phyloP scores from a whole-genome alignment of 805 yeast species.

The Saccharomycopsis malanga region DNA sequence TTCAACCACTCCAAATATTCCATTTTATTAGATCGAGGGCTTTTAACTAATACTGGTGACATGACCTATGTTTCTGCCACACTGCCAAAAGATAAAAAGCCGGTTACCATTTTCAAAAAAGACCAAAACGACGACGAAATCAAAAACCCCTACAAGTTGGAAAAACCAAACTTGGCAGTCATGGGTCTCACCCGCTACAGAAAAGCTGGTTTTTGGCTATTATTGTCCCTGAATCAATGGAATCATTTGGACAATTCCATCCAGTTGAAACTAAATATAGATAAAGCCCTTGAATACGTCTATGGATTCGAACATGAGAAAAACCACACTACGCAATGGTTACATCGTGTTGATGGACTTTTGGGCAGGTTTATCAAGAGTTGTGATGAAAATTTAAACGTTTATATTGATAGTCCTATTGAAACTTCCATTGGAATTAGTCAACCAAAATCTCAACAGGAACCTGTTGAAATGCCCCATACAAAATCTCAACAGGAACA shows the following conservation, averaged over 20 bases:
- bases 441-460: too few relatives aligned
- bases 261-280: constrained; percentile 7
- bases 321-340: too few relatives aligned
- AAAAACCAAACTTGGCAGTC: constrained; percentile 31
- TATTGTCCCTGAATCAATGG: constrained; percentile 73
- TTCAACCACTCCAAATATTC: constrained; percentile 31
- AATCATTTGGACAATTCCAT: constrained; percentile 24
- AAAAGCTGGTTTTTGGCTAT: constrained; percentile 70
- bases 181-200: constrained; percentile 57
- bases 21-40: constrained; percentile 22
- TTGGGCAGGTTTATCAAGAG: constrained; percentile 6
- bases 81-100: constrained; percentile 23
- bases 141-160: constrained; percentile 33
- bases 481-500: too few relatives aligned
- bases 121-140: background rate
- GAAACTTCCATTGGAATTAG: too few relatives aligned
- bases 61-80: constrained; percentile 20
- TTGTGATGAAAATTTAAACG: constrained; percentile 1
- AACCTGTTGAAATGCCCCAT: too few relatives aligned
- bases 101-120: background rate
- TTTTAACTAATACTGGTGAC: constrained; percentile 2
- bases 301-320: constrained; percentile 1
- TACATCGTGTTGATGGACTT: constrained; percentile 11
- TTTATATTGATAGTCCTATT: background rate
- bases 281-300: background rate